These are phyloP conservation scores for Podospora appendiculata DNA, from an alignment of 495 filamentous ascomycete species.

Conservation along the genomic window DNA sequence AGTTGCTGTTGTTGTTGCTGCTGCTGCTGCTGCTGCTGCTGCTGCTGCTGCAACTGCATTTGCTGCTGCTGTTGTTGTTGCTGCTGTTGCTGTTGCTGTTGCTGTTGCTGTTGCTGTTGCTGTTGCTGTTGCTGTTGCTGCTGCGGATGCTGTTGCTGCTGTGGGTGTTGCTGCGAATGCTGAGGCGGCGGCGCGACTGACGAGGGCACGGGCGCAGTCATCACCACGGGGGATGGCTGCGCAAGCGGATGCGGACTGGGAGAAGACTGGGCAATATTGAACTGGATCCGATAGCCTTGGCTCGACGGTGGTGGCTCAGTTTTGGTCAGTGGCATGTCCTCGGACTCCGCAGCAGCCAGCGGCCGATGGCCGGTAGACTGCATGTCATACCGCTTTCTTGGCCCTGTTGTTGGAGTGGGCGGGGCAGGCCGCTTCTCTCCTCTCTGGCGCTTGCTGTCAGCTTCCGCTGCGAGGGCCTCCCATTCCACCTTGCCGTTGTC, in stretches of 20 bases:
- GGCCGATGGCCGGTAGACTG: conserved; percentile 50
- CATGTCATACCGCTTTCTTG: conserved; percentile 39
- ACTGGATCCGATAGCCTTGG: conserved; percentile 32
- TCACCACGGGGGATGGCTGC: conserved; percentile 10
- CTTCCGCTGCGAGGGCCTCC: conserved; percentile 57
- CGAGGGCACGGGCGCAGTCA: conserved; percentile 9
- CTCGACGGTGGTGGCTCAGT: conserved; percentile 22
- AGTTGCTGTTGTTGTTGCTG: background rate
- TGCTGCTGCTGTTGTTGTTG: background rate
- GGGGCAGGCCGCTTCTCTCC: conserved; percentile 71
- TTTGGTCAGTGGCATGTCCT: conserved; percentile 42
- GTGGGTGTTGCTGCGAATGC: background rate
- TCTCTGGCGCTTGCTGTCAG: conserved; percentile 59
- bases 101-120: background rate
- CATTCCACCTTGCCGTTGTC: conserved; percentile 52
- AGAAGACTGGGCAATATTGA: conserved; percentile 30
- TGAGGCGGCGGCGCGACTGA: background rate
- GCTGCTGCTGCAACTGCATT: background rate
- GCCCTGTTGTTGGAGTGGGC: conserved; percentile 47
- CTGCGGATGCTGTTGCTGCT: background rate
- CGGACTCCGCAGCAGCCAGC: conserved; percentile 49
- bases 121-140: background rate
- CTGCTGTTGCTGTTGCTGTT: background rate
- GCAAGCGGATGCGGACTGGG: conserved; percentile 16
- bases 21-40: background rate